phyloP scores from a whole-genome alignment of 176 grass and related monocot species.

The Rhynchospora breviuscula region DNA sequence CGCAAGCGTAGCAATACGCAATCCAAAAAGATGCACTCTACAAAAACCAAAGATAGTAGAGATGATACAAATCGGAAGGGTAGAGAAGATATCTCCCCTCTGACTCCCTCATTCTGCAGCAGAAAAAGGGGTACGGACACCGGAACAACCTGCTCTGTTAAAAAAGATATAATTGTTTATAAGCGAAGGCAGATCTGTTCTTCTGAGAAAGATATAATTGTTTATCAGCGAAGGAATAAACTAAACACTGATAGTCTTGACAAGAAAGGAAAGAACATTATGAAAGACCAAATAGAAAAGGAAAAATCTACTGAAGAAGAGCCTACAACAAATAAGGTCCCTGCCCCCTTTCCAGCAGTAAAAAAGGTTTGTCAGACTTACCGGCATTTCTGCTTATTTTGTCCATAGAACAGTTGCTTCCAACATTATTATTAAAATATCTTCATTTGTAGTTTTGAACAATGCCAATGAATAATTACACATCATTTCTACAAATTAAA shows the following conservation, averaged over 20 bases:
- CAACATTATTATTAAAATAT: neutral
- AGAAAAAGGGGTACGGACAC: neutral
- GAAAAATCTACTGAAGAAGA: neutral
- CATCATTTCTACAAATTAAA: neutral
- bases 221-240: neutral
- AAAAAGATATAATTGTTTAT: neutral
- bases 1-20: constrained; percentile 38
- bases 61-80: neutral
- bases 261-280: neutral
- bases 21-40: neutral
- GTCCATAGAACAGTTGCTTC: neutral
- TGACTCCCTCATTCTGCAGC: neutral
- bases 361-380: neutral
- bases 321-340: neutral
- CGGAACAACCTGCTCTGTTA: neutral
- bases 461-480: neutral
- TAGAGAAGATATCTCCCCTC: neutral
- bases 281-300: neutral
- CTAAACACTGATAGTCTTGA: neutral
- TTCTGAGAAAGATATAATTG: neutral
- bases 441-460: neutral
- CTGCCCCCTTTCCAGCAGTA: neutral
- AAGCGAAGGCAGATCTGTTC: neutral
- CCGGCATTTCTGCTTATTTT: neutral
- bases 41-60: constrained; percentile 10